Base-by-base conservation (phyloP, 2,329 filamentous ascomycete genomes). In the Calonectria hawksworthii region DNA sequence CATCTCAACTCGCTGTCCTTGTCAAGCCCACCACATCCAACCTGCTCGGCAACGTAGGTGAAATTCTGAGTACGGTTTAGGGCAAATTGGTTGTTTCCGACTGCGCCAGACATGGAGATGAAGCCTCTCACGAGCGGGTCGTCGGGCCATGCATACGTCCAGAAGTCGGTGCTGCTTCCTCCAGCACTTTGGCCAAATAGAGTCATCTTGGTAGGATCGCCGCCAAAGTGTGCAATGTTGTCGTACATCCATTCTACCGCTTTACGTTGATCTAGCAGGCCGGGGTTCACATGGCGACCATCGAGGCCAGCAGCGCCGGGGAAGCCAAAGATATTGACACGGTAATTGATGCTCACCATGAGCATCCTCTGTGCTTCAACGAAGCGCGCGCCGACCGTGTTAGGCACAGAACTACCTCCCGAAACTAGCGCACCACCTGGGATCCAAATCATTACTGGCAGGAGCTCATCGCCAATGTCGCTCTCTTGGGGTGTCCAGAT, bases 241-340 rank as follows among this genome's bases (percentile, higher is more conserved):
- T 72, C 70, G 16, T 61, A 67, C 26, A 72, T 34, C 70, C 63
- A 72, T 51, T 72, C 70, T 2, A 72, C 61, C 1, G 61, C 70
- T 30, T 67, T 72, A 23, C 70, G 70, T 36, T 72, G 51, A 47
- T 72, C 70, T 10, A 72, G 34, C 13, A 59, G 38, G 14, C 70
- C 70, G 32, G 63, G 70, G 23, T 67, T 72, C 47, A 67, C 32
- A 28, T 72, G 61, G 6, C 51, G 51, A 14, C 70, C 70, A 26
- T 72, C 70, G 14, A 72, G 51, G 4, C 61, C 70, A 16, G 70
- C 70, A 10, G 63, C 70, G 11, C 61, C 61, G 13, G 63, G 70
- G 28, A 72, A 72, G 34, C 70, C 70, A 67, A 72, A 72, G n/a
- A 72, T 67, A 30, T 72, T 72, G 34, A 72, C 63, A 16, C 70